These are phyloP conservation scores for Torrubiellomyces zombiae DNA, from an alignment of 2,329 filamentous ascomycete species.

Conservation along the genomic window DNA sequence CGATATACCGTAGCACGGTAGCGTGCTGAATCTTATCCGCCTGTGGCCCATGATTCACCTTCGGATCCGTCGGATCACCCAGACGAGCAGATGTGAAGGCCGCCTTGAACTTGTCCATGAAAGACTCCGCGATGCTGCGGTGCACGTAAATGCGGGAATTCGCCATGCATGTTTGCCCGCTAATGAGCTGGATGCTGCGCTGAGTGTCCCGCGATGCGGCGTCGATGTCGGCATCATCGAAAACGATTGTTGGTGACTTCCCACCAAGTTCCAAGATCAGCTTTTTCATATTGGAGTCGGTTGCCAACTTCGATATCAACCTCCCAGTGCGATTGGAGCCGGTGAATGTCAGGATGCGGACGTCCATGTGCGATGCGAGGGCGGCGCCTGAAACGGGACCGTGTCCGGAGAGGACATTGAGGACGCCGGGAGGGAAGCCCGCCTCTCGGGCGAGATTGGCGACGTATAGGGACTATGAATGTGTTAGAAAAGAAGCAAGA, in stretches of 20 bases:
- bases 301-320: conserved; percentile 56
- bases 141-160: conserved; percentile 43
- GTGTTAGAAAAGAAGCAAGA: background rate
- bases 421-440: conserved; percentile 58
- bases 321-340: conserved; percentile 55
- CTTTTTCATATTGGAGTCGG: conserved; percentile 46
- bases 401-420: conserved; percentile 58
- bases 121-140: conserved; percentile 31
- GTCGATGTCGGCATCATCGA: conserved; percentile 48
- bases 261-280: conserved; percentile 52
- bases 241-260: conserved; percentile 47
- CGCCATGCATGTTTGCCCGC: conserved; percentile 43
- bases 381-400: conserved; percentile 50
- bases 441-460: conserved; percentile 48
- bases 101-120: conserved; percentile 39
- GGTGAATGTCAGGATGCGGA: conserved; percentile 64
- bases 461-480: conserved; percentile 5
- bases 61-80: conserved; percentile 17
- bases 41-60: conserved; percentile 26
- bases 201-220: conserved; percentile 38
- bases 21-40: conserved; percentile 33
- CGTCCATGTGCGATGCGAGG: conserved; percentile 47
- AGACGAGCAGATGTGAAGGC: conserved; percentile 23
- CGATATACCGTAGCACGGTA: conserved; percentile 26
- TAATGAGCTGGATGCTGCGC: conserved; percentile 31